Evolutionary conservation across 768 basidiomycete genomes (phyloP).

Genomic region (Paxillus rubicundulus): DNA sequence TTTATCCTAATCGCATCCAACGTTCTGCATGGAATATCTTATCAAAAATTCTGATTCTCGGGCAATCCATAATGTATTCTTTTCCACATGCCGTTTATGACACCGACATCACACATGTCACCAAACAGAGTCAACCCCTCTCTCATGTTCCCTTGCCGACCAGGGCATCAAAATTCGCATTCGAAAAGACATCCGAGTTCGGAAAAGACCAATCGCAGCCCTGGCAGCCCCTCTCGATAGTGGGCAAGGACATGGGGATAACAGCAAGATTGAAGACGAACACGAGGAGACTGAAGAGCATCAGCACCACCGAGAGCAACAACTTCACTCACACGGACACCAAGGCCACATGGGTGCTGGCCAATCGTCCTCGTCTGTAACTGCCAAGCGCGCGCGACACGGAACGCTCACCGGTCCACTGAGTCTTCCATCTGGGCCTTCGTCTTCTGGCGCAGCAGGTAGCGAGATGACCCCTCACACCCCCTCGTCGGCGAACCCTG

Average conservation of each 20-base stretch:
- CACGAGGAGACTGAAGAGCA: conserved; percentile 23
- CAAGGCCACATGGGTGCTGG: background rate
- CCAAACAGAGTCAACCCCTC: conserved; percentile 72
- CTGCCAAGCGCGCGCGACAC: conserved; percentile 29
- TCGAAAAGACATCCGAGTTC: conserved; percentile 84
- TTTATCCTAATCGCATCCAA: conserved; percentile 3
- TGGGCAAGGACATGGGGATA: conserved; percentile 8
- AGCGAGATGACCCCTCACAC: conserved; percentile 22
- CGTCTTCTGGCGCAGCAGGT: conserved; percentile 8
- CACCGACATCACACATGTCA: conserved; percentile 7
- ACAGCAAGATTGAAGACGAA: conserved; percentile 28
- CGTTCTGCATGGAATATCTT: conserved; percentile 4
- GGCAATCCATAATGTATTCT: background rate
- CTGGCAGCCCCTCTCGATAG: conserved; percentile 21
- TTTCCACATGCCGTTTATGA: conserved; percentile 1
- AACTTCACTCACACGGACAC: conserved; percentile 13
- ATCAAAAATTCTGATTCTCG: too few species aligned
- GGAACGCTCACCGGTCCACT: conserved; percentile 24
- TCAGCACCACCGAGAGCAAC: conserved; percentile 7
- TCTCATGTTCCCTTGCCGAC: conserved; percentile 90
- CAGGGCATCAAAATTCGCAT: conserved; percentile 96
- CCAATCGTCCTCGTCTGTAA: background rate
- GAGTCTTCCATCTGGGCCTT: conserved; percentile 17
- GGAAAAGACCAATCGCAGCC: conserved; percentile 59
- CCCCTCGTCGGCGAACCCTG: conserved; percentile 12